Evolutionary conservation across 2,329 filamentous ascomycete genomes (phyloP), one percentile per base, ranked within the genome.

Genomic region (Lecanicillium sp.): DNA sequence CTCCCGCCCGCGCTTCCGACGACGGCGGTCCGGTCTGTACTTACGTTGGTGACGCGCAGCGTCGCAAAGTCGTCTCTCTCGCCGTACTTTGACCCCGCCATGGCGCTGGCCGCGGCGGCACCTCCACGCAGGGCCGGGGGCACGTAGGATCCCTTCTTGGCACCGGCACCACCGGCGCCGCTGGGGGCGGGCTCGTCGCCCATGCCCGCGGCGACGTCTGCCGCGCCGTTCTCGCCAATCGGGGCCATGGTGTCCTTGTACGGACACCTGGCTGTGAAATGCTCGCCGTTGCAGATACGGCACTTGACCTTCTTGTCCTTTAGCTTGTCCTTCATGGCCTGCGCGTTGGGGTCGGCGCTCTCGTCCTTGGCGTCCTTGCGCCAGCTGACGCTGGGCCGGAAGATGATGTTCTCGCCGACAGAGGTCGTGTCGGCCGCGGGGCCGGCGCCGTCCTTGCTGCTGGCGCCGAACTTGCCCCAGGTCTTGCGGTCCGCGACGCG

Each of bases 271-370:
- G 91, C 91, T 35, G 93, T 98, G 78, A 97, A 98, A 82, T 98
- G 93, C 77, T 98, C 93, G 66, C 91, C 93, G 67, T 84, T 87
- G 75, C 93, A 98, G 67, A 98, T 97, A 79, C 93, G 87, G 73
- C 93, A 98, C 81, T 97, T 97, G 78, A 98, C 94, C 77, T 96
- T 94, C 82, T 96, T 95, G 75, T 96, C 90, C 81, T 93, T 95
- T 63, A 97, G 78, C 74, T 87, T 85, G 65, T 84, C 81, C 73
- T 87, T 87, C 73, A 86, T 79, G 61, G 77, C 77, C 71, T 86
- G 81, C 61, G 85, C 83, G 68, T 87, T 86, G 62, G 78, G 71
- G 61, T 83, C 81, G 64, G 82, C 80, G 72, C 81, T 79, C 72
- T 91, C 87, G 66, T 86, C 86, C 72, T 88, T 87, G 66, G 86